These are phyloP conservation scores for Beverwykella pulmonaria DNA, from an alignment of 495 filamentous ascomycete species.

Conservation along the genomic window DNA sequence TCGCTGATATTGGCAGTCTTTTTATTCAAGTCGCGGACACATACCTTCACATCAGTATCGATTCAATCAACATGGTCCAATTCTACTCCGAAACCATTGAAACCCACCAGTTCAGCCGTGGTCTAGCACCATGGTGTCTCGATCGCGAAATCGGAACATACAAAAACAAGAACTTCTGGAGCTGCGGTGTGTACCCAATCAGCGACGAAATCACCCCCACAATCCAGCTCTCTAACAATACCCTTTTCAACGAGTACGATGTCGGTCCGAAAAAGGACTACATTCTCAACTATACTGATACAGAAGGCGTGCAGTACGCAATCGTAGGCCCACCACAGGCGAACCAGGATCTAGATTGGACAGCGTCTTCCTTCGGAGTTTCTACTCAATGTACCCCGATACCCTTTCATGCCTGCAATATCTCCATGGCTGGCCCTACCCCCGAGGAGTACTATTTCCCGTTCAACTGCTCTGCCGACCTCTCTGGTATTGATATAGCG, in stretches of 20 bases:
- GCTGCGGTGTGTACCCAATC: conserved; percentile 3
- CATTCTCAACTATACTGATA: conserved; percentile 16
- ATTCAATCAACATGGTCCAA: conserved; percentile 5
- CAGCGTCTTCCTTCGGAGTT: conserved; percentile 9
- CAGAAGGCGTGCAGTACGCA: background rate
- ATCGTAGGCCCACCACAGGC: conserved; percentile 9
- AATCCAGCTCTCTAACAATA: background rate
- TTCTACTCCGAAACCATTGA: background rate
- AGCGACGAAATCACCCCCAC: background rate
- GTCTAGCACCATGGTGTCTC: conserved; percentile 20
- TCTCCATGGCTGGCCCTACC: background rate
- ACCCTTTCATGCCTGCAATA: background rate
- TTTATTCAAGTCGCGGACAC: conserved; percentile 22
- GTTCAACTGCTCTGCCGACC: conserved; percentile 12
- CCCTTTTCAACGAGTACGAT: background rate
- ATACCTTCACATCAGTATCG: conserved; percentile 12
- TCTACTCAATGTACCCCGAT: conserved; percentile 16
- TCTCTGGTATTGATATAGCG: conserved; percentile 9
- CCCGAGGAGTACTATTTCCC: background rate
- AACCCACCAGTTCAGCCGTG: background rate
- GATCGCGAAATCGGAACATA: background rate
- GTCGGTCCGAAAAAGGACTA: background rate
- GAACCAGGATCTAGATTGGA: background rate
- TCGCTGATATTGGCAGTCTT: background rate
- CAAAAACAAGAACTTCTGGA: conserved; percentile 20